Evolutionary conservation across 495 filamentous ascomycete genomes (phyloP), one percentile per base, ranked within the genome.

Genomic region (Penicillium ochrochloron): DNA sequence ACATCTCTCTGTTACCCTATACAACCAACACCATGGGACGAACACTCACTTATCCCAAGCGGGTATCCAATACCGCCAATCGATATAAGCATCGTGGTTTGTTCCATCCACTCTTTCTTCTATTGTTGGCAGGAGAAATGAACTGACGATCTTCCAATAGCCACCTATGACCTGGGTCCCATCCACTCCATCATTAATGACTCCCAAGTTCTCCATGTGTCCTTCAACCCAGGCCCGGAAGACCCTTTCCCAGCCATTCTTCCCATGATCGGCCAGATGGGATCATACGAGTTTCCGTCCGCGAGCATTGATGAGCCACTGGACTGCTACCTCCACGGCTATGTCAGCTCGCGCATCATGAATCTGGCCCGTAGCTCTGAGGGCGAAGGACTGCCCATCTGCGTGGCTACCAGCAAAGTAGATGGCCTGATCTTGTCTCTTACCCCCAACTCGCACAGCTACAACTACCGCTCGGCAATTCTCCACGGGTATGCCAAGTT

Each of bases 201-300:
- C 11, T 85, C 85, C 19, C 88, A 87, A 17, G 85, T 97, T 12
- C 82, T 97, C 8, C 90, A 97, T 79, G 88, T 97, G 63, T 92
- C 93, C 59, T 97, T 97, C 85, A 82, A 80, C 37, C 78, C 83
- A 23, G 79, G 80, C 8, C 80, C 83, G 0, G 75, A 82, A 48
- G 86, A 89, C 61, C 88, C 89, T 14, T 93, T 93, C 66, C 92
- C 93, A 5, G 82, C 85, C 57, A 87, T 90, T 65, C 81, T 97
- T 0, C 94, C 94, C 41, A 95, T 97, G 92, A 91, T 97, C 64
- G 93, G 93, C 48, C 86, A 87, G 66, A 92, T 94, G 88, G 90
- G 84, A 21, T 89, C 86, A 51, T 94, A 88, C 68, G 79, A 78
- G 11, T 81, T 83, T 63, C 88, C 89, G 23, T 88, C 86, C 60